A percentile compares a stretch with the other conserved stretches of the same genome.
phyloP scores from a whole-genome alignment of 352 stramenopile species.

The Blastocystis sp. region DNA sequence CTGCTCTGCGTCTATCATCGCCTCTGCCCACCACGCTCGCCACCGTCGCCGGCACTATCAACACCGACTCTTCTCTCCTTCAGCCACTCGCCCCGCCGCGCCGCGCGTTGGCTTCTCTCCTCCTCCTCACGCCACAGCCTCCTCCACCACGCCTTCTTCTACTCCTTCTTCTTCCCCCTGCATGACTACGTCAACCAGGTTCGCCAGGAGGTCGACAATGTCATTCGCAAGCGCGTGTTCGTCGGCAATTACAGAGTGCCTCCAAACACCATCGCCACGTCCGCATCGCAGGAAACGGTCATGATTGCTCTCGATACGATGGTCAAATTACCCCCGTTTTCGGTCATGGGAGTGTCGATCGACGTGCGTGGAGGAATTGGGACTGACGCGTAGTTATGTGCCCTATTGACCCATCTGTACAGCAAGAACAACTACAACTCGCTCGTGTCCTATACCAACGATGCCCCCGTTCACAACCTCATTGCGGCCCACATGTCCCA shows the following conservation, averaged over 20 bases:
- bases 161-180: not conserved
- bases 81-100: not conserved
- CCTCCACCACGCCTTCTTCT: constrained; percentile 7
- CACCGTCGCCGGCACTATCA: not conserved
- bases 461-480: not conserved
- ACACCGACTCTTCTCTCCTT: not conserved
- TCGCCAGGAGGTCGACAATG: not conserved
- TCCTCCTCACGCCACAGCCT: not conserved
- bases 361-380: not conserved
- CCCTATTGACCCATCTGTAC: constrained; percentile 18
- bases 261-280: no score
- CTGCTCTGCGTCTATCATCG: not conserved
- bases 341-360: not conserved
- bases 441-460: not conserved
- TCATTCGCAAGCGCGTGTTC: constrained; percentile 16
- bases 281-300: not conserved
- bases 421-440: constrained; percentile 20
- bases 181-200: not conserved
- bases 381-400: constrained; percentile 11
- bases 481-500: not conserved
- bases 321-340: not conserved
- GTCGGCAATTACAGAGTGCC: not conserved
- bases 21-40: not conserved
- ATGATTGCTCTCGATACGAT: not conserved
- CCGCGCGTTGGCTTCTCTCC: not conserved